A percentile compares a stretch with the other conserved stretches of the same genome.
Conservation (phyloP, 306 rosid genomes). For the Citrullus amarus region DNA sequence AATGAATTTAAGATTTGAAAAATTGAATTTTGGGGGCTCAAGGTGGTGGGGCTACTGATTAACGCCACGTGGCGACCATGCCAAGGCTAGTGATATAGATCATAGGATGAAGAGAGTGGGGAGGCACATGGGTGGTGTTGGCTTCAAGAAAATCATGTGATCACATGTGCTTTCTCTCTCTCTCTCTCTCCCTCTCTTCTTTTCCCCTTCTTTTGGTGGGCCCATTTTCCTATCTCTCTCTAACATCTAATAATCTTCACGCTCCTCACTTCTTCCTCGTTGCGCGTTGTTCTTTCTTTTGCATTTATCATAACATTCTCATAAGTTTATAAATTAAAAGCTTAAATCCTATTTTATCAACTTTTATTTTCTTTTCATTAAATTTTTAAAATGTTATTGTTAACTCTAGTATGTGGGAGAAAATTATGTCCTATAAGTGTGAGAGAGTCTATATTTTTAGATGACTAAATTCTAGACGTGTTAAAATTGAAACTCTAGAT, state of each 20-base stretch:
- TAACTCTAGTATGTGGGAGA: too few relatives aligned
- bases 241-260: neutral
- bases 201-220: slow-evolving; percentile 33
- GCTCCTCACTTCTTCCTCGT: neutral
- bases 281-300: neutral
- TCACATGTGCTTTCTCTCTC: slow-evolving; percentile 60
- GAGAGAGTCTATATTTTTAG: too few relatives aligned
- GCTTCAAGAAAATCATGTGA: slow-evolving; percentile 92
- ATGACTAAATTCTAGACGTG: too few relatives aligned
- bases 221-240: slow-evolving; percentile 9
- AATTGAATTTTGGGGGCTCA: slow-evolving; percentile 46
- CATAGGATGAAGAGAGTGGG: slow-evolving; percentile 24
- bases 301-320: too few relatives aligned
- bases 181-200: slow-evolving; percentile 21
- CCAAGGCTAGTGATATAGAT: slow-evolving; percentile 39
- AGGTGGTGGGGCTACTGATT: slow-evolving; percentile 34
- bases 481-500: too few relatives aligned
- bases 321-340: too few relatives aligned
- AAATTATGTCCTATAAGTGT: too few relatives aligned
- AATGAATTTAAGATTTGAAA: neutral
- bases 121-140: slow-evolving; percentile 92
- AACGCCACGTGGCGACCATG: slow-evolving; percentile 57
- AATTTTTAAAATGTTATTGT: too few relatives aligned
- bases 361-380: too few relatives aligned
- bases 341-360: too few relatives aligned